Evolutionary conservation across 2,329 filamentous ascomycete genomes (phyloP).

Genomic region (Pseudodiploospora longispora): DNA sequence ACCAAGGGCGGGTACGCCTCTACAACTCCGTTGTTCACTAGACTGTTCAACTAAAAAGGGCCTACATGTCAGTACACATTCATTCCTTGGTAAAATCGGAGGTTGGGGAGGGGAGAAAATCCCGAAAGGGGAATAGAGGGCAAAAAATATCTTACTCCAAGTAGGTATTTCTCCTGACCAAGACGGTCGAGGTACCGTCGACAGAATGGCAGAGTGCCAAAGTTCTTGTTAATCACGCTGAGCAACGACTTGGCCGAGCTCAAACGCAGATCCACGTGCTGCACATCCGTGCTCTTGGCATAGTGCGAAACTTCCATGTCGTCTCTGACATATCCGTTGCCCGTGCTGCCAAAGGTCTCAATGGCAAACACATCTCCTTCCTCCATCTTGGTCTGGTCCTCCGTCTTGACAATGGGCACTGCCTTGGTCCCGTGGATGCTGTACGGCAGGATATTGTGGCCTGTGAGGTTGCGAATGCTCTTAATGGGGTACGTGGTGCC

Average conservation of each 20-base stretch:
- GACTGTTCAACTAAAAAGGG: slow-evolving; percentile 63
- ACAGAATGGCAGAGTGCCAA: slow-evolving; percentile 86
- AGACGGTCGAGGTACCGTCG: slow-evolving; percentile 83
- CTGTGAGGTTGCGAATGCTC: slow-evolving; percentile 78
- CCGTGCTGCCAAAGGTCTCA: slow-evolving; percentile 91
- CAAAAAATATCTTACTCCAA: slow-evolving; percentile 55
- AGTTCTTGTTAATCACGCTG: slow-evolving; percentile 91
- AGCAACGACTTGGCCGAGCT: slow-evolving; percentile 79
- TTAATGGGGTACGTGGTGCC: slow-evolving; percentile 74
- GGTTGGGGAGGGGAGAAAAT: slow-evolving; percentile 14
- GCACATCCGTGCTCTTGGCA: slow-evolving; percentile 63
- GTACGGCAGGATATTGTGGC: slow-evolving; percentile 83
- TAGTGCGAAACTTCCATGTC: slow-evolving; percentile 91
- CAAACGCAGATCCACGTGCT: slow-evolving; percentile 67
- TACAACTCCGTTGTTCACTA: slow-evolving; percentile 76
- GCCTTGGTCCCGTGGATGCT: slow-evolving; percentile 89
- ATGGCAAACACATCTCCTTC: slow-evolving; percentile 94
- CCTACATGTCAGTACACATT: slow-evolving; percentile 2
- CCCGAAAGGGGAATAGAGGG: too few species aligned
- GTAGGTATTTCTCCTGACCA: slow-evolving; percentile 89
- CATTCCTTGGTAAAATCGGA: slow-evolving; percentile 1
- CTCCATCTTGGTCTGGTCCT: slow-evolving; percentile 92
- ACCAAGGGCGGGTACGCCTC: slow-evolving; percentile 84
- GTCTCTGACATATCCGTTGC: slow-evolving; percentile 78
- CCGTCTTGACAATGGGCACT: slow-evolving; percentile 85